A percentile compares a stretch with the other conserved stretches of the same genome.
phyloP scores from a whole-genome alignment of 2,329 filamentous ascomycete species.

The Thyridium curvatum region DNA sequence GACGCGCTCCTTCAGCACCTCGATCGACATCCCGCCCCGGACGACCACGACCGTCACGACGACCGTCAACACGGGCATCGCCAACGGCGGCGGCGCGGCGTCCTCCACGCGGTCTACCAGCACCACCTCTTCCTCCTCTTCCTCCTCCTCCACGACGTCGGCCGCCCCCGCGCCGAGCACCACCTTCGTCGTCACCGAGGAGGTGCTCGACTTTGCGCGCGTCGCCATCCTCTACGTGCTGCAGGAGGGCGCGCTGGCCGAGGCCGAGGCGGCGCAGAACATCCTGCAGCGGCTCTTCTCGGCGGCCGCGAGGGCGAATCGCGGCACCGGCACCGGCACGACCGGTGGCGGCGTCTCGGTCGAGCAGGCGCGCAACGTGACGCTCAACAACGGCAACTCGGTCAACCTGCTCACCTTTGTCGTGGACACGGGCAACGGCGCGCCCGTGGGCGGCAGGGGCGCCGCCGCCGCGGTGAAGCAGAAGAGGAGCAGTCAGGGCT shows the following conservation, averaged over 20 bases:
- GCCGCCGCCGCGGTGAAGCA: not conserved
- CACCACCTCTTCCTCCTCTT: slow-evolving; percentile 11
- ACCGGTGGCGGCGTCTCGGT: slow-evolving; percentile 13
- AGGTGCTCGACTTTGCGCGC: slow-evolving; percentile 57
- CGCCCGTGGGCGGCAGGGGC: slow-evolving; percentile 1
- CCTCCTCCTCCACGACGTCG: slow-evolving; percentile 11
- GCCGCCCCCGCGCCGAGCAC: slow-evolving; percentile 18
- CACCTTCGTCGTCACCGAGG: slow-evolving; percentile 44
- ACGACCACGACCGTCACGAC: slow-evolving; percentile 18
- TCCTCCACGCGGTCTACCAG: slow-evolving; percentile 4
- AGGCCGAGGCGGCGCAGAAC: slow-evolving; percentile 48
- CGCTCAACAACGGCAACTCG: slow-evolving; percentile 29
- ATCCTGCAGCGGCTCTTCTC: slow-evolving; percentile 50
- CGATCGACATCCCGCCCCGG: slow-evolving; percentile 12
- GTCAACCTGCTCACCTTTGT: slow-evolving; percentile 44
- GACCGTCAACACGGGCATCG: slow-evolving; percentile 5
- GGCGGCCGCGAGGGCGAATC: slow-evolving; percentile 20
- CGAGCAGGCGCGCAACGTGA: slow-evolving; percentile 28
- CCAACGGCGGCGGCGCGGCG: not conserved
- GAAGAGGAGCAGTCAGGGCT: no score
- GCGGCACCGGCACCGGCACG: slow-evolving; percentile 6
- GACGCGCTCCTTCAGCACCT: slow-evolving; percentile 16
- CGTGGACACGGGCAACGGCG: slow-evolving; percentile 21
- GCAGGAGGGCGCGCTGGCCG: slow-evolving; percentile 43
- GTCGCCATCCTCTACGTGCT: slow-evolving; percentile 56